A percentile compares a stretch with the other conserved stretches of the same genome.
Conservation (phyloP, 1,284 basidiomycete genomes). For the Pseudozyma sp. region DNA sequence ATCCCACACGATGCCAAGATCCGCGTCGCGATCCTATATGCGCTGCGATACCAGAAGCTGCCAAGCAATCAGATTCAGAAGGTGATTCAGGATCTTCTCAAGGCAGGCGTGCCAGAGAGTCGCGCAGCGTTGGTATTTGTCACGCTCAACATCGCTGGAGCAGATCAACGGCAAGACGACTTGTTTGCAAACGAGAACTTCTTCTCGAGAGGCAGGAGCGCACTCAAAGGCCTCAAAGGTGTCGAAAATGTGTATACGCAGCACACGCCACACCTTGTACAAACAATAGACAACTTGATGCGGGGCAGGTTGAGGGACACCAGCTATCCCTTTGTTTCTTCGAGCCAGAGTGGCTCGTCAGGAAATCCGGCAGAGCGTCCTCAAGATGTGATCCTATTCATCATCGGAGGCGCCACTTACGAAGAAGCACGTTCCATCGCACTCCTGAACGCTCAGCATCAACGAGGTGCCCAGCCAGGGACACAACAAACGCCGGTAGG, state of each 20-base stretch:
- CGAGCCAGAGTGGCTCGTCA: conserved; percentile 6
- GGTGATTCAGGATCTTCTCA: conserved; percentile 83
- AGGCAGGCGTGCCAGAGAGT: conserved; percentile 83
- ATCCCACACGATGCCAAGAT: conserved; percentile 86
- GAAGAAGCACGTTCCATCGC: conserved; percentile 65
- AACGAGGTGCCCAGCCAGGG: conserved; percentile 22
- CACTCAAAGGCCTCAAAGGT: conserved; percentile 94
- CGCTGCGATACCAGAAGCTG: conserved; percentile 93
- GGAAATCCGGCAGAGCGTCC: conserved; percentile 35
- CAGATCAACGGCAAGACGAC: conserved; percentile 96
- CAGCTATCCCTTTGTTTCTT: conserved; percentile 79
- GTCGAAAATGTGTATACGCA: conserved; percentile 99
- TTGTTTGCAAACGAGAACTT: conserved; percentile 95
- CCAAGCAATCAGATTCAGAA: conserved; percentile 83
- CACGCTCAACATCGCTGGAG: conserved; percentile 90
- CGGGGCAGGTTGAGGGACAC: conserved; percentile 87
- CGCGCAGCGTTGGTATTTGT: conserved; percentile 94
- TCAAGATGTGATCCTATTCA: conserved; percentile 67
- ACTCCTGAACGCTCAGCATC: conserved; percentile 57
- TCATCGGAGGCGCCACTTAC: conserved; percentile 67
- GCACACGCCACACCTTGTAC: conserved; percentile 90
- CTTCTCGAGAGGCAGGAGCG: conserved; percentile 91
- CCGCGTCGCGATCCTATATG: conserved; percentile 91
- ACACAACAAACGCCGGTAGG: conserved; percentile 24
- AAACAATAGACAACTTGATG: conserved; percentile 90